phyloP scores from a whole-genome alignment of 2,329 filamentous ascomycete genomes.

The Ceratocystis destructans region DNA sequence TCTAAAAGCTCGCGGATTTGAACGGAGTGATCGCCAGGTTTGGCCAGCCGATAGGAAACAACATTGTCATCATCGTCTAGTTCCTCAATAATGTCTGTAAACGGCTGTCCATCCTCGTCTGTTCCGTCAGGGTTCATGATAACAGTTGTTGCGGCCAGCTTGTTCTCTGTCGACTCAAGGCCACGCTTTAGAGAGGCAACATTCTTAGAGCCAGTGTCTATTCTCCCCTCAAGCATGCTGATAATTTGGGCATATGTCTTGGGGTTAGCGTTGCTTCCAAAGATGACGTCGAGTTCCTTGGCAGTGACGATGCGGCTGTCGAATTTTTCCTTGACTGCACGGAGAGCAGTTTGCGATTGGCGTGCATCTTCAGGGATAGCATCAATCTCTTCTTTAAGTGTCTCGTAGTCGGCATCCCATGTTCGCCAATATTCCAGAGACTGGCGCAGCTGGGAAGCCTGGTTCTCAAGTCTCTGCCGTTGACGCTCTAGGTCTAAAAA shows the following conservation, averaged over 20 bases:
- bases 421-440: constrained; percentile 77
- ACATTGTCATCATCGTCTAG: constrained; percentile 84
- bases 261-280: constrained; percentile 24
- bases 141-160: constrained; percentile 26
- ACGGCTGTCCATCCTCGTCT: constrained; percentile 38
- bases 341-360: constrained; percentile 35
- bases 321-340: constrained; percentile 43
- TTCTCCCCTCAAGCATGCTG: constrained; percentile 36
- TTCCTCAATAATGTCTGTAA: constrained; percentile 86
- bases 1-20: constrained; percentile 58
- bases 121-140: constrained; percentile 24
- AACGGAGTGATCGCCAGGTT: constrained; percentile 52
- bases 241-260: constrained; percentile 37
- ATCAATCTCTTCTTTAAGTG: constrained; percentile 68
- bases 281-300: constrained; percentile 40
- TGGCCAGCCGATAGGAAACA: constrained; percentile 50
- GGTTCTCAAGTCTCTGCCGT: constrained; percentile 59
- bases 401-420: constrained; percentile 85
- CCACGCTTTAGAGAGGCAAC: constrained; percentile 12
- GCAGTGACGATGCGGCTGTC: constrained; percentile 49
- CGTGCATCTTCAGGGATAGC: constrained; percentile 36
- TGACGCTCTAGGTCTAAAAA: constrained; percentile 62
- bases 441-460: constrained; percentile 53
- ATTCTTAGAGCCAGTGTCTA: constrained; percentile 18
- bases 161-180: constrained; percentile 53